phyloP scores from a whole-genome alignment of 225 moss, liverwort and hornwort genomes.

The Neckera pumila region DNA sequence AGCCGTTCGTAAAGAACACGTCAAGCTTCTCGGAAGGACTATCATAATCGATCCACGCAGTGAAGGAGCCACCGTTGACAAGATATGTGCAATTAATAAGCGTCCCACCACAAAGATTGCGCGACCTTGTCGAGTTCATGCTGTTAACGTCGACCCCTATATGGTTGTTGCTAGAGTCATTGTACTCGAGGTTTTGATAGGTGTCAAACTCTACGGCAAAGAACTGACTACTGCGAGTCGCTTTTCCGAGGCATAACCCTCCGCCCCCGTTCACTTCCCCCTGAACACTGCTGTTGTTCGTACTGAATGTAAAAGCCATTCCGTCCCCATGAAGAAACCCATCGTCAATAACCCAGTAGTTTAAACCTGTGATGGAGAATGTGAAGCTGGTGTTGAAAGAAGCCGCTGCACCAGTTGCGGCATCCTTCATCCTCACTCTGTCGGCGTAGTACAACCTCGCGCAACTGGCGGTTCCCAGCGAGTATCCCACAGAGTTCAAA shows the following conservation, averaged over 20 bases:
- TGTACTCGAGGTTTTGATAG: background rate
- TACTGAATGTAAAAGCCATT: background rate
- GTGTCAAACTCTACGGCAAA: slow-evolving; percentile 52
- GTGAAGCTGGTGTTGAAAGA: background rate
- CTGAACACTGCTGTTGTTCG: background rate
- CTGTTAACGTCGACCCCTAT: background rate
- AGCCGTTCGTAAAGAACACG: background rate
- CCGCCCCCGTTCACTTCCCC: background rate
- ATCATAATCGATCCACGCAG: background rate
- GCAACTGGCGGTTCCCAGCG: background rate
- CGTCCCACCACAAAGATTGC: background rate
- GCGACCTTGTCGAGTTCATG: background rate
- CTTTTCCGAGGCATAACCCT: background rate
- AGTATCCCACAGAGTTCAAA: background rate
- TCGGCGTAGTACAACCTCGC: background rate
- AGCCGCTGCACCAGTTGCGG: slow-evolving; percentile 4
- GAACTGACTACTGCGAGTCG: background rate
- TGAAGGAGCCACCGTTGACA: background rate
- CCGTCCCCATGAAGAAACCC: background rate
- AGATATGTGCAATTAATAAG: background rate
- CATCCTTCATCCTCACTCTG: background rate
- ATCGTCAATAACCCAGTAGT: no score
- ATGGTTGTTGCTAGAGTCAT: slow-evolving; percentile 14
- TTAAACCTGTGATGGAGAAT: background rate
- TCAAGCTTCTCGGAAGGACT: background rate